Conservation (phyloP, 805 yeast species). For the Candida easanensis region DNA sequence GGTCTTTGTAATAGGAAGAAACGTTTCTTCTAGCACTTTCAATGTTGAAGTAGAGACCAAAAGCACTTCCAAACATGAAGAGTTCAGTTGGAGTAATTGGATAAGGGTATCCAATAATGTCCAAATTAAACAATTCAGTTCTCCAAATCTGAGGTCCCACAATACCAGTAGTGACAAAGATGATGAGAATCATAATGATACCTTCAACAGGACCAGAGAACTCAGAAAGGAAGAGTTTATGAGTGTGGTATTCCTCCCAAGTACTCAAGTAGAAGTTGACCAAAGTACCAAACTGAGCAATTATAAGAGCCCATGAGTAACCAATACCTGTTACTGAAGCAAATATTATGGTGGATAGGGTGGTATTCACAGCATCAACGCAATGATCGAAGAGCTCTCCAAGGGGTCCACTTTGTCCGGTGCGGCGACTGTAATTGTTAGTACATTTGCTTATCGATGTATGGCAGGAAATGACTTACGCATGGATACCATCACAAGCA, state of each 20-base stretch:
- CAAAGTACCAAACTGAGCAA: slow-evolving; percentile 70
- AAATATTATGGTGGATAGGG: slow-evolving; percentile 72
- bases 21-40: slow-evolving; percentile 66
- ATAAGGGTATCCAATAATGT: slow-evolving; percentile 20
- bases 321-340: slow-evolving; percentile 79
- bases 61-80: slow-evolving; percentile 49
- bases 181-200: slow-evolving; percentile 55
- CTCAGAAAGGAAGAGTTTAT: slow-evolving; percentile 68
- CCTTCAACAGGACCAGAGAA: slow-evolving; percentile 97
- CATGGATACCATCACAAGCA: slow-evolving; percentile 95
- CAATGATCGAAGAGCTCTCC: slow-evolving; percentile 96
- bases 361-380: slow-evolving; percentile 70
- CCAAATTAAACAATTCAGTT: slow-evolving; percentile 35
- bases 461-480: slow-evolving; percentile 30
- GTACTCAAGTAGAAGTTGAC: slow-evolving; percentile 86
- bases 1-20: slow-evolving; percentile 38
- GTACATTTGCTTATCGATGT: no score
- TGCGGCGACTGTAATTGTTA: slow-evolving; percentile 48
- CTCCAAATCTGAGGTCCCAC: slow-evolving; percentile 73
- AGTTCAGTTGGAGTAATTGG: slow-evolving; percentile 40
- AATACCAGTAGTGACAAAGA: slow-evolving; percentile 62
- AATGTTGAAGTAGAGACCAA: slow-evolving; percentile 61
- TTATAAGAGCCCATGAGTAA: slow-evolving; percentile 53
- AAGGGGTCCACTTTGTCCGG: slow-evolving; percentile 92
- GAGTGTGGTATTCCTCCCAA: slow-evolving; percentile 96